These are phyloP conservation scores for Exophiala bonariae DNA, from an alignment of 2,329 filamentous ascomycete genomes.

Conservation along the genomic window DNA sequence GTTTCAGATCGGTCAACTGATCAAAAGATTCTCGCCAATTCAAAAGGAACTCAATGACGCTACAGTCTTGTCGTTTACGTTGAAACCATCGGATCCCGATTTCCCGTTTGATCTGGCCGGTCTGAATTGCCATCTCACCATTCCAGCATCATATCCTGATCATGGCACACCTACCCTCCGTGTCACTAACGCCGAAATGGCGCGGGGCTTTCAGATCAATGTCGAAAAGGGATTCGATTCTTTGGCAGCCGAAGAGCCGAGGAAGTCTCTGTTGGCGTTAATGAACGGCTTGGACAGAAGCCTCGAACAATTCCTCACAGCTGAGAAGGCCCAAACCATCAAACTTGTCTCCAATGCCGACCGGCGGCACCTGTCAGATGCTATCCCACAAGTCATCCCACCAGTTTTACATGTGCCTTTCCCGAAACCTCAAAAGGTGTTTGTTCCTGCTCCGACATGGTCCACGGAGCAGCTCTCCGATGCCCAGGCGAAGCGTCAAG, in stretches of 20 bases:
- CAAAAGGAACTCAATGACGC: constrained; percentile 49
- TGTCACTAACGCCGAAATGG: constrained; percentile 69
- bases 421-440: not conserved
- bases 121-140: constrained; percentile 65
- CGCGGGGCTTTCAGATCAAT: constrained; percentile 71
- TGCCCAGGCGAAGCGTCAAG: constrained; percentile 63
- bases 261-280: constrained; percentile 63
- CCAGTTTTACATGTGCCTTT: not conserved
- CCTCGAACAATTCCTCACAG: constrained; percentile 68
- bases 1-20: constrained; percentile 74
- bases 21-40: constrained; percentile 61
- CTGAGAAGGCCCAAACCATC: constrained; percentile 70
- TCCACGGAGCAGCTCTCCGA: constrained; percentile 57
- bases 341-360: constrained; percentile 65
- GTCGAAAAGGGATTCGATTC: constrained; percentile 72
- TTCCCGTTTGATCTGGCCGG: constrained; percentile 74
- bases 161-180: constrained; percentile 57
- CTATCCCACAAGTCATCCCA: not conserved
- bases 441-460: constrained; percentile 9
- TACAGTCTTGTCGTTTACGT: constrained; percentile 62
- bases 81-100: constrained; percentile 76
- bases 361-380: constrained; percentile 33
- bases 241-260: constrained; percentile 56
- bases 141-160: constrained; percentile 65
- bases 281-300: constrained; percentile 72